A percentile compares a stretch with the other conserved stretches of the same genome.
These are phyloP conservation scores for Catunica adiposa DNA, from an alignment of 2,329 filamentous ascomycete genomes.

Conservation along the genomic window DNA sequence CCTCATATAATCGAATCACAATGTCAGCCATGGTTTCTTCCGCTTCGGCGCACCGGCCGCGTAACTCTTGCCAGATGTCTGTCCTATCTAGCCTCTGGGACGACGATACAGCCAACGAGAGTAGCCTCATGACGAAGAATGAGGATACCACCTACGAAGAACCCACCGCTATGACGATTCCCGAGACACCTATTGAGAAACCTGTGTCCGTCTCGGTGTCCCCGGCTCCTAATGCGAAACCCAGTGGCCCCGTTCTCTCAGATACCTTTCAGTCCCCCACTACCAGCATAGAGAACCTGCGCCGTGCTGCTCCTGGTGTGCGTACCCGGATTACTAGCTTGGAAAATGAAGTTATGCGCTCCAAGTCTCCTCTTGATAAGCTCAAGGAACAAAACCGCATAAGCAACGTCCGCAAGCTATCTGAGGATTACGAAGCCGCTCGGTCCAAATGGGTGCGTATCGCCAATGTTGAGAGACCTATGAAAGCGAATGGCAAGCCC, in stretches of 20 bases:
- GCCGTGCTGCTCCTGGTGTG: constrained; percentile 12
- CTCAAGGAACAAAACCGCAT: constrained; percentile 13
- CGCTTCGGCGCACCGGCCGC: constrained; percentile 3
- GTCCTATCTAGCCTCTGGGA: constrained; percentile 15
- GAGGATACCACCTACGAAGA: constrained; percentile 5
- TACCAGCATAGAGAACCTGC: constrained; percentile 12
- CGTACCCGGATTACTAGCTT: constrained; percentile 13
- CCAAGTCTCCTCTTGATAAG: constrained; percentile 15
- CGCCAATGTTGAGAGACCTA: constrained; percentile 1
- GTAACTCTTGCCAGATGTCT: constrained; percentile 13
- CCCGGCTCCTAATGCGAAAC: neutral
- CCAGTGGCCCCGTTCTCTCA: neutral
- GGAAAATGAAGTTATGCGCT: constrained; percentile 13
- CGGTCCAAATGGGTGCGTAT: constrained; percentile 12
- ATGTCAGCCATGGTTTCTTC: neutral
- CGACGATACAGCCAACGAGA: constrained; percentile 4
- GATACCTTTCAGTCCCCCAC: constrained; percentile 11
- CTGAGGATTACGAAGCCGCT: constrained; percentile 13
- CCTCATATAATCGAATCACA: neutral
- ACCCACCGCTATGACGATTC: neutral
- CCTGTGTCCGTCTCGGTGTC: neutral
- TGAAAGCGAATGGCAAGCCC: constrained; percentile 8
- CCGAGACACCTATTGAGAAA: too few species aligned
- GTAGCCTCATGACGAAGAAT: neutral
- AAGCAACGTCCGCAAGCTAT: constrained; percentile 9